Percentiles rank a stretch among this genome's conserved stretches.
Evolutionary conservation across 306 rosid species (phyloP).

Genomic region (Fagus sylvatica): DNA sequence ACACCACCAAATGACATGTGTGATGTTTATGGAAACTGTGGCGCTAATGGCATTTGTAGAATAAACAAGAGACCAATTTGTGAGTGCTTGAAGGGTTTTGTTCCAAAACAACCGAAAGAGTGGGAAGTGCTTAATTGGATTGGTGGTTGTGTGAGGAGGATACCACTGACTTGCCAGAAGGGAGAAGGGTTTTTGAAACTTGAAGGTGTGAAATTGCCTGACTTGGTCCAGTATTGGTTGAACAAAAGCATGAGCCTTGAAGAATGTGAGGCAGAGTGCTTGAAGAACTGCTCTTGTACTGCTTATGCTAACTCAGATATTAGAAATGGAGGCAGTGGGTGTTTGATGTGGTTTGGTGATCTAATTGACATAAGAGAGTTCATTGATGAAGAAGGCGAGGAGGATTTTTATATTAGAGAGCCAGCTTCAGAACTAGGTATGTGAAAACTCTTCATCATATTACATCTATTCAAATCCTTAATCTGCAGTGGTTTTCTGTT

Average conservation of each 20-base stretch:
- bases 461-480: too few species aligned
- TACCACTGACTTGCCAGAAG: constrained; percentile 22
- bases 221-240: constrained; percentile 27
- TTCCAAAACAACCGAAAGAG: constrained; percentile 18
- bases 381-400: not conserved
- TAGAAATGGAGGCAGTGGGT: constrained; percentile 27
- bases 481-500: too few species aligned
- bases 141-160: constrained; percentile 31
- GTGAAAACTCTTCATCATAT: too few species aligned
- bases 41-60: constrained; percentile 35
- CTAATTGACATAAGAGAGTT: constrained; percentile 37
- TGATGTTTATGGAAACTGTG: constrained; percentile 33
- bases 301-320: constrained; percentile 42
- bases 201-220: constrained; percentile 34
- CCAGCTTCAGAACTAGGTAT: constrained; percentile 33
- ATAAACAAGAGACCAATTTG: constrained; percentile 13
- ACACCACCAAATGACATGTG: constrained; percentile 31
- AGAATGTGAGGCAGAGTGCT: constrained; percentile 36
- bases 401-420: constrained; percentile 36
- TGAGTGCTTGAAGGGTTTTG: constrained; percentile 38
- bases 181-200: constrained; percentile 33
- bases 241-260: constrained; percentile 18
- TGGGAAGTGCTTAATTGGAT: constrained; percentile 26
- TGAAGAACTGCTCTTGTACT: constrained; percentile 36
- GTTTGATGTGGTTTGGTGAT: constrained; percentile 39